phyloP scores from a whole-genome alignment of 2,329 filamentous ascomycete genomes.

The Cercospora sp. region DNA sequence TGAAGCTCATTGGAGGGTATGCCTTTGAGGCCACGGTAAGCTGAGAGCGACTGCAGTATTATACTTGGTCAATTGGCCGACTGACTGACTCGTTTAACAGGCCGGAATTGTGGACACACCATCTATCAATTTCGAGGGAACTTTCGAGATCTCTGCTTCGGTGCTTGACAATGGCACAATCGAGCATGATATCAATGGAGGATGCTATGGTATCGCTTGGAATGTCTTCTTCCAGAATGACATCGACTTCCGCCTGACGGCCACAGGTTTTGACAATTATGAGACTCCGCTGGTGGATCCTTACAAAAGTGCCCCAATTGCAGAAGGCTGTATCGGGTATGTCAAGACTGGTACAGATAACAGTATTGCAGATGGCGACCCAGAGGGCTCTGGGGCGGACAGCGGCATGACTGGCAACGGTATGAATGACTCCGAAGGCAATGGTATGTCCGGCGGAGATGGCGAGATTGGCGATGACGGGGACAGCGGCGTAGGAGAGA shows the following conservation, averaged over 20 bases:
- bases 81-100: too few species aligned
- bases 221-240: conserved; percentile 15
- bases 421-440: too few species aligned
- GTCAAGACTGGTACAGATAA: conserved; percentile 7
- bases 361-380: too few species aligned
- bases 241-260: not conserved
- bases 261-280: conserved; percentile 1
- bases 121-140: conserved; percentile 1
- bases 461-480: too few species aligned
- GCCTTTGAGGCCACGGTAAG: not conserved
- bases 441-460: too few species aligned
- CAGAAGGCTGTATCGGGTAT: conserved; percentile 18
- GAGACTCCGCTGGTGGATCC: not conserved
- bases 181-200: conserved; percentile 13
- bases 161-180: conserved; percentile 4
- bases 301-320: conserved; percentile 10
- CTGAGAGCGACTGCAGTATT: not conserved
- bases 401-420: too few species aligned
- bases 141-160: conserved; percentile 13
- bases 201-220: conserved; percentile 19
- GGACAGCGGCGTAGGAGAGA: too few species aligned
- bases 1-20: not conserved
- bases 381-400: too few species aligned
- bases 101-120: too few species aligned
- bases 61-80: too few species aligned